These are phyloP conservation scores for Hibiscus syriacus DNA, from an alignment of 345 rosid genomes.

Conservation along the genomic window DNA sequence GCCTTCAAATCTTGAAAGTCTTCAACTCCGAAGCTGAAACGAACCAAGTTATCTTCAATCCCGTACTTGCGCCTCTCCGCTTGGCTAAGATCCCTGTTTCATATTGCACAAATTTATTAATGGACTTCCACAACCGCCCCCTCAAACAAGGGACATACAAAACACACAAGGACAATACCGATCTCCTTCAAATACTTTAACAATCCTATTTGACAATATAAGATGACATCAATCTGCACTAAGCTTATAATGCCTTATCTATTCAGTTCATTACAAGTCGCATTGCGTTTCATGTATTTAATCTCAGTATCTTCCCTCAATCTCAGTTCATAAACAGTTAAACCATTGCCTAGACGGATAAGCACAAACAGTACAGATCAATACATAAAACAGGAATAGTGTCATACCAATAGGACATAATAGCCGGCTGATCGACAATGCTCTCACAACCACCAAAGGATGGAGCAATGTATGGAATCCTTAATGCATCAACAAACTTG, in stretches of 20 bases:
- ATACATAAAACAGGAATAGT: neutral
- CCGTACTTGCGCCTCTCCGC: slow-evolving; percentile 71
- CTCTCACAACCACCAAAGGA: slow-evolving; percentile 99
- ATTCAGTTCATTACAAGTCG: neutral
- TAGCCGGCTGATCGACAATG: slow-evolving; percentile 99
- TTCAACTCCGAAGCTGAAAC: slow-evolving; percentile 97
- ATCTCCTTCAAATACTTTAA: neutral
- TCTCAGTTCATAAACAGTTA: neutral
- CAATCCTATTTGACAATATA: neutral
- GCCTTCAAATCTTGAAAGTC: slow-evolving; percentile 85
- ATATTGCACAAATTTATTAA: neutral
- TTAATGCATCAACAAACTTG: slow-evolving; percentile 78
- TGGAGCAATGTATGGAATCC: slow-evolving; percentile 96
- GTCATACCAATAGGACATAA: slow-evolving; percentile 94
- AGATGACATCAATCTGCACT: neutral
- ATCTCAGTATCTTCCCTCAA: neutral
- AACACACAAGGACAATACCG: neutral
- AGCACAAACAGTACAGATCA: slow-evolving; percentile 6
- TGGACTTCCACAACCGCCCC: neutral
- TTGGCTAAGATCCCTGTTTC: slow-evolving; percentile 73
- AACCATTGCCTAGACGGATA: neutral
- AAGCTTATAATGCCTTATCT: neutral
- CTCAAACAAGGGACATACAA: neutral
- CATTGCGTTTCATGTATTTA: neutral
- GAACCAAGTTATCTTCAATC: slow-evolving; percentile 83